A percentile compares a stretch with the other conserved stretches of the same genome.
Conservation (phyloP, 2,329 filamentous ascomycete species). For the Ophiostoma sp. region DNA sequence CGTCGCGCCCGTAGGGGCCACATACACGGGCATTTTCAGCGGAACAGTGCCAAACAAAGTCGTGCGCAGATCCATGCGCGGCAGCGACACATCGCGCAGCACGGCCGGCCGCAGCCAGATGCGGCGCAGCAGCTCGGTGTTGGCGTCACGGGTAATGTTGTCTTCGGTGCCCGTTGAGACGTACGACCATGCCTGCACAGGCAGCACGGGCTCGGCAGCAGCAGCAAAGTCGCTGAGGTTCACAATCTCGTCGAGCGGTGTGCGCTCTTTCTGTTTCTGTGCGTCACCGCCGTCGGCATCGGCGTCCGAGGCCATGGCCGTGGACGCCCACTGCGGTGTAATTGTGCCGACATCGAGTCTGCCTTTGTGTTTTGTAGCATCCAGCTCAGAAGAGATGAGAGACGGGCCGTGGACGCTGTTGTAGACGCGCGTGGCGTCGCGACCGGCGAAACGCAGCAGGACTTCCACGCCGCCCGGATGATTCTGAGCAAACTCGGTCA, state of each 20-base stretch:
- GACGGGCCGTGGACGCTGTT: conserved; percentile 44
- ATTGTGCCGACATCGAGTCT: conserved; percentile 40
- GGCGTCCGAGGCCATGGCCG: conserved; percentile 22
- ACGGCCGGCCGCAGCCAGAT: conserved; percentile 50
- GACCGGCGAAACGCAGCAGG: conserved; percentile 47
- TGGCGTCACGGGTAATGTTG: conserved; percentile 45
- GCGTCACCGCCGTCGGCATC: conserved; percentile 15
- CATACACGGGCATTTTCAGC: conserved; percentile 42
- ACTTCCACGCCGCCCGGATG: conserved; percentile 39
- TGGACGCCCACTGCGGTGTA: conserved; percentile 24
- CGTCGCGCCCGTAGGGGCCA: conserved; percentile 47
- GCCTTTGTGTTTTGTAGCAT: conserved; percentile 45
- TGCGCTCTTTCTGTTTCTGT: neutral
- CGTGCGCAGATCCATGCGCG: conserved; percentile 36
- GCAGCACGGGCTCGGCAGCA: conserved; percentile 41
- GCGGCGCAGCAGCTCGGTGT: conserved; percentile 43
- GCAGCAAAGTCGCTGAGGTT: conserved; percentile 45
- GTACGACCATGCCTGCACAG: conserved; percentile 49
- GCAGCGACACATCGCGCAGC: conserved; percentile 41
- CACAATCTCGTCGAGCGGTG: conserved; percentile 25
- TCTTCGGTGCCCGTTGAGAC: conserved; percentile 51
- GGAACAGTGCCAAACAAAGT: conserved; percentile 39
- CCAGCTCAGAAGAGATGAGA: conserved; percentile 38
- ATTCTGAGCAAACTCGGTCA: conserved; percentile 55
- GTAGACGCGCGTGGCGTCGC: conserved; percentile 49